Evolutionary conservation across 2,329 filamentous ascomycete genomes (phyloP).

Genomic region (Exophiala aquamarina): DNA sequence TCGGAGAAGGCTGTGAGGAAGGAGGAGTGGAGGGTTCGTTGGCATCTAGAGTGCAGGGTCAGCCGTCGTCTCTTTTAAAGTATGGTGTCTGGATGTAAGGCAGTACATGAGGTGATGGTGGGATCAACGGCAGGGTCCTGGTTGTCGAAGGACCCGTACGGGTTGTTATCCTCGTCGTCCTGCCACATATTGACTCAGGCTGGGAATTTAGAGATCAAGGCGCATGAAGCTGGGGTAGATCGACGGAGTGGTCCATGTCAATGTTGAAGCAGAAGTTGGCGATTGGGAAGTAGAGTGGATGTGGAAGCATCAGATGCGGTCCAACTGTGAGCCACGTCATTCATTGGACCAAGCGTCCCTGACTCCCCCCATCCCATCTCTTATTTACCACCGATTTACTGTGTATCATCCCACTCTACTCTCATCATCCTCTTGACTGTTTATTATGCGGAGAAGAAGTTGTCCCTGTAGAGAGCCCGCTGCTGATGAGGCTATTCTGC

Average conservation of each 20-base stretch:
- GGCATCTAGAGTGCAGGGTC: conserved; percentile 48
- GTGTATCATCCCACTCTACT: no score
- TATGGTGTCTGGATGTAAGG: not conserved
- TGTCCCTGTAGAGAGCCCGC: no score
- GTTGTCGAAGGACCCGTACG: conserved; percentile 90
- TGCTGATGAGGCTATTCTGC: no score
- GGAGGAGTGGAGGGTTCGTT: conserved; percentile 63
- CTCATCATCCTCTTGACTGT: no score
- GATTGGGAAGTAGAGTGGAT: no score
- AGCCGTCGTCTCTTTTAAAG: conserved; percentile 2
- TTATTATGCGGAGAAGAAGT: no score
- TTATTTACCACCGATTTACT: not conserved
- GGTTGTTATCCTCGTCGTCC: conserved; percentile 98
- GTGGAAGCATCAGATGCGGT: not conserved
- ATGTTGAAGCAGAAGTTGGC: not conserved
- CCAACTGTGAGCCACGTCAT: conserved; percentile 16
- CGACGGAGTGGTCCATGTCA: not conserved
- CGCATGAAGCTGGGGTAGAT: no score
- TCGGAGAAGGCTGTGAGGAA: conserved; percentile 70
- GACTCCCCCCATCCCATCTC: not conserved
- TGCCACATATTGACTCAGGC: conserved; percentile 69
- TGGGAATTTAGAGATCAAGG: no score
- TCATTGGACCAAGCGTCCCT: no score
- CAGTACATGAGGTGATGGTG: conserved; percentile 13
- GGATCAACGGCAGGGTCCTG: conserved; percentile 53